Percentiles rank a stretch among this genome's conserved stretches.
Conservation (phyloP, 768 basidiomycete species). For the Grammothele lineata region DNA sequence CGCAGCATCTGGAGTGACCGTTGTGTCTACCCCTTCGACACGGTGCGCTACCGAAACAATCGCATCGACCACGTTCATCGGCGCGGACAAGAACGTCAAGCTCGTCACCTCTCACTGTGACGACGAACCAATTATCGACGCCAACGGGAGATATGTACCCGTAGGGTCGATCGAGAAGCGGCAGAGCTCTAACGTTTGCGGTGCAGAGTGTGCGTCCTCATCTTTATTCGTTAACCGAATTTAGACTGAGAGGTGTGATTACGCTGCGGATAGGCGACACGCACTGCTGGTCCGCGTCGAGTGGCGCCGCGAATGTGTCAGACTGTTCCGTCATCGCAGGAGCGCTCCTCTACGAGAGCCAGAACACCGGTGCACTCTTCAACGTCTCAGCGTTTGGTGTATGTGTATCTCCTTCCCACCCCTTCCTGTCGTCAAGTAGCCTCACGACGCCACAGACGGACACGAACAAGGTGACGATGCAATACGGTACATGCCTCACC, state of each 20-base stretch:
- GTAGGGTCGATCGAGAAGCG: conserved; percentile 13
- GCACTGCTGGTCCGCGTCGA: conserved; percentile 42
- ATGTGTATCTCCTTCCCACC: neutral
- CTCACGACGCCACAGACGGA: conserved; percentile 11
- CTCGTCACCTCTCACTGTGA: conserved; percentile 33
- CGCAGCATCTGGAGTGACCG: no score
- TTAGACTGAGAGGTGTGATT: neutral
- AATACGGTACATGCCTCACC: conserved; percentile 38
- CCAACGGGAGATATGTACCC: neutral
- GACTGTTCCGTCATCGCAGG: conserved; percentile 48
- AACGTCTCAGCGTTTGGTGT: conserved; percentile 8
- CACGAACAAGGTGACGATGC: conserved; percentile 38
- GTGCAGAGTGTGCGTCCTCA: conserved; percentile 32
- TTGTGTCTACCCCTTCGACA: neutral
- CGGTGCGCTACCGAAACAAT: neutral
- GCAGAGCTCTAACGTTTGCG: conserved; percentile 35
- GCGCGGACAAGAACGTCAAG: conserved; percentile 40
- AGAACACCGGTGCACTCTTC: conserved; percentile 36
- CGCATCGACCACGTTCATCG: conserved; percentile 31
- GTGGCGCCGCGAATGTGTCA: conserved; percentile 43
- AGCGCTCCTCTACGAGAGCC: conserved; percentile 42
- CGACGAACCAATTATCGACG: conserved; percentile 2
- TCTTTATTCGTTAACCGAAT: neutral
- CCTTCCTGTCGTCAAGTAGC: neutral
- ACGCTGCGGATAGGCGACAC: conserved; percentile 22